Base-by-base conservation (phyloP, 2,329 filamentous ascomycete genomes). In the Dryadomyces quercivorus region DNA sequence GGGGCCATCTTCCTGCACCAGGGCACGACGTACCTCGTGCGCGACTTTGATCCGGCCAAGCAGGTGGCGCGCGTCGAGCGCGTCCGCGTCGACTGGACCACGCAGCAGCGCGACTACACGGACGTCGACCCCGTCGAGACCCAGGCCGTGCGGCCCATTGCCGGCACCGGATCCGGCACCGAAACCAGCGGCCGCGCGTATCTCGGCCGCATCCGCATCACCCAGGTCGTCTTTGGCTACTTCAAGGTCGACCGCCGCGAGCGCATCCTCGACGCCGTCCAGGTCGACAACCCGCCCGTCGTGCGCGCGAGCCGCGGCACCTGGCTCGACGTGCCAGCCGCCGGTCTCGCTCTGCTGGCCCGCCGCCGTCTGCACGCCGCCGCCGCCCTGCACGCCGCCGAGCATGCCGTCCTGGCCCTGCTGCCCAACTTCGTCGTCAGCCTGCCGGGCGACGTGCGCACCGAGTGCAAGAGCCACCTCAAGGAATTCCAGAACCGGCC, bases 1-100 rank as follows among this genome's bases (percentile, higher is more conserved):
- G 93, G 93, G 13, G 93, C 89, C 47, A 96, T 98, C 58, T 98
- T 95, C 70, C 75, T 98, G 5, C 93, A 98, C 63, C 93, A 98
- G 70, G 93, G 93, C n/a, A 82, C 83, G 59, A 92, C 85, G 1
- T 98, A 95, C 64, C 77, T 97, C 2, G 88, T 98, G 52, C 86
- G 89, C 61, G 90, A 97, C 62, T 91, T 97, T 63, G 81, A 81
- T 58, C 85, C 87, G 1, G 88, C 93, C 38, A 78, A 78, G 57
- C 84, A 84, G 63, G 84, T 96, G 61, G 93, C 93, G 5, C 86
- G 86, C 60, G 93, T 98, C 4, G 85, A 93, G 67, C 81, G 81
- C 57, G 92, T 96, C 51, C 86, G 87, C 59, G 91, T 97, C 31
- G 89, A 96, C 64, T 98, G 91, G 91, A 95, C 85, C 1, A 98